Evolutionary conservation across 2,329 filamentous ascomycete species (phyloP).

Genomic region (Juglanconis sp.): DNA sequence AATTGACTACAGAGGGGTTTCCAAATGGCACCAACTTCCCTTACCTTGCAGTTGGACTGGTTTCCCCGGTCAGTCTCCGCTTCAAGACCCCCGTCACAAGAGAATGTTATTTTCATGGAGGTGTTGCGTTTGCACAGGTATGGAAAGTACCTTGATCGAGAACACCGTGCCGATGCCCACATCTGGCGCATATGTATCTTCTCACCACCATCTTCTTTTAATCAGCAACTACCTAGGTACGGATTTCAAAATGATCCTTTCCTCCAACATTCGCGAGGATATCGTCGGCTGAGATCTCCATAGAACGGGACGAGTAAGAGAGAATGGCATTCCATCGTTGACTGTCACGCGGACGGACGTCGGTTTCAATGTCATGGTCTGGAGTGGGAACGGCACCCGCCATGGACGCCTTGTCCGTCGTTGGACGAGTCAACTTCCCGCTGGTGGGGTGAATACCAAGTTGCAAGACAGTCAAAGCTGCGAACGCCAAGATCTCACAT

Average conservation of each 20-base stretch:
- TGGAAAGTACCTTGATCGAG: no score
- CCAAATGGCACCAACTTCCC: no score
- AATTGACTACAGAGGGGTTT: no score
- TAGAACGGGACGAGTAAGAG: not conserved
- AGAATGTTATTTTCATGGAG: no score
- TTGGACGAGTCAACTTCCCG: not conserved
- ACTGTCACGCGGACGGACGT: not conserved
- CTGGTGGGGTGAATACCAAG: conserved; percentile 13
- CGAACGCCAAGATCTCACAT: conserved; percentile 21
- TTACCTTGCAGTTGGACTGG: no score
- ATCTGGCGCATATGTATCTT: no score
- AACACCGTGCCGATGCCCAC: no score
- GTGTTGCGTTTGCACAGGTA: no score
- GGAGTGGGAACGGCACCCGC: not conserved
- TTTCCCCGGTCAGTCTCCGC: no score
- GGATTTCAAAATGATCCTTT: not conserved
- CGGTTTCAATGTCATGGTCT: not conserved
- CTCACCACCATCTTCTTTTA: no score
- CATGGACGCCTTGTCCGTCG: not conserved
- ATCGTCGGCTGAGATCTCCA: not conserved
- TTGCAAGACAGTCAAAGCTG: conserved; percentile 13
- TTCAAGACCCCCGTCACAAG: no score
- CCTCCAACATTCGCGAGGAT: not conserved
- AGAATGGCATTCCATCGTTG: not conserved
- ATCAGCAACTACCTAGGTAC: no score